Evolutionary conservation across 1,284 basidiomycete species (phyloP).

Genomic region (Cutaneotrichosporon sp.): DNA sequence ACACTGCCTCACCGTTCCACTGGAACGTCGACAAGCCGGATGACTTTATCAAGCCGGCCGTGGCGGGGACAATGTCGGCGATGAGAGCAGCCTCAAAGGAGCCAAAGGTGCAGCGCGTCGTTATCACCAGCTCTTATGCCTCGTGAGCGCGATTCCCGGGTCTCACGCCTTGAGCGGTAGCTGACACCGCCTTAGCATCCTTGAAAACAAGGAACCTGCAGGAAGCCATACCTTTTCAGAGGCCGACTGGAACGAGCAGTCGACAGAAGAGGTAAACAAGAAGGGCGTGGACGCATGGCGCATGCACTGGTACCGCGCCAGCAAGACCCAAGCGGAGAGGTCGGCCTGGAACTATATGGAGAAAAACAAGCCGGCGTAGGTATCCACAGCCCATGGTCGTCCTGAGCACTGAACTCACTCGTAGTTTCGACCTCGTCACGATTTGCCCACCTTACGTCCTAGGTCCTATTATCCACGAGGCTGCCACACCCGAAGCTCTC

Average conservation of each 20-base stretch:
- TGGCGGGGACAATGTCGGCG: conserved; percentile 47
- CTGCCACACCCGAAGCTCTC: conserved; percentile 13
- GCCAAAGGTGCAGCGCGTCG: conserved; percentile 40
- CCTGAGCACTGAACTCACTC: background rate
- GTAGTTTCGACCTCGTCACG: conserved; percentile 21
- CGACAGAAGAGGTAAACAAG: conserved; percentile 24
- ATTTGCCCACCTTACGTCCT: conserved; percentile 28
- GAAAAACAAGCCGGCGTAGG: conserved; percentile 26
- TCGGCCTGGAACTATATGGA: conserved; percentile 42
- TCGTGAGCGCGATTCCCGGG: conserved; percentile 11
- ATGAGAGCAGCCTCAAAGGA: conserved; percentile 35
- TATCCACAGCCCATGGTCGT: background rate
- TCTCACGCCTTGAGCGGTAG: no score
- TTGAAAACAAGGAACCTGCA: conserved; percentile 22
- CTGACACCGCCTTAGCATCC: conserved; percentile 13
- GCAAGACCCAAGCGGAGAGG: conserved; percentile 43
- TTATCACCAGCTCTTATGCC: conserved; percentile 49
- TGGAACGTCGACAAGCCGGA: conserved; percentile 26
- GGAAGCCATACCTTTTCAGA: conserved; percentile 24
- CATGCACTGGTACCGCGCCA: conserved; percentile 39
- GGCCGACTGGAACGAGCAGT: conserved; percentile 27
- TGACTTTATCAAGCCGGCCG: conserved; percentile 49
- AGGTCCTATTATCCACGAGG: conserved; percentile 27
- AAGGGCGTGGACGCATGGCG: conserved; percentile 25
- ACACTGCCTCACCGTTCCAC: conserved; percentile 30